Percentiles rank a stretch among this genome's conserved stretches.
These are phyloP conservation scores for Turnera subulata DNA, from an alignment of 345 rosid species.

Conservation along the genomic window DNA sequence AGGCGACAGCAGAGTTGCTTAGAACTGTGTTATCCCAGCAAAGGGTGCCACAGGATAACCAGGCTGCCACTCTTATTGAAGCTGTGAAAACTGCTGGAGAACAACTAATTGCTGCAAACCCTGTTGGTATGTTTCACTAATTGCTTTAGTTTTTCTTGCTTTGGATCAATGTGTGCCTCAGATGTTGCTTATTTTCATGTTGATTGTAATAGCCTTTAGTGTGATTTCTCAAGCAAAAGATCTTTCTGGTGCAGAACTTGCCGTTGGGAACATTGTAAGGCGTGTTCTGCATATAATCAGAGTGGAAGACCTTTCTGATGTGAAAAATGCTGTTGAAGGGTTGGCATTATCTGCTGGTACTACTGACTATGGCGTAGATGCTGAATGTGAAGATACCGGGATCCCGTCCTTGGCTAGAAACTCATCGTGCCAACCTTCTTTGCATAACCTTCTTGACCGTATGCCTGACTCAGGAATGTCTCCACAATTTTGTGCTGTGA, in stretches of 20 bases:
- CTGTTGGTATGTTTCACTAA: conserved; percentile 85
- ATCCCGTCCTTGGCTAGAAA: too few relatives aligned
- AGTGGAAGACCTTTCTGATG: conserved; percentile 74
- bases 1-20: conserved; percentile 68
- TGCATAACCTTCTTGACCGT: conserved; percentile 74
- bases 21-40: conserved; percentile 78
- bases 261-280: conserved; percentile 83
- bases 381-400: conserved; percentile 41
- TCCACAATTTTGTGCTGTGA: too few relatives aligned
- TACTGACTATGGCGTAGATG: conserved; percentile 43
- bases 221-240: too few relatives aligned
- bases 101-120: conserved; percentile 72
- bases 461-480: conserved; percentile 46
- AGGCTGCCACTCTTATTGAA: conserved; percentile 68
- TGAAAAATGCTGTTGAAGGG: conserved; percentile 57
- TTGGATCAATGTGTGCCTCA: too few relatives aligned
- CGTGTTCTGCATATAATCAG: conserved; percentile 83
- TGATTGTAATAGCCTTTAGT: too few relatives aligned
- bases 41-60: conserved; percentile 61
- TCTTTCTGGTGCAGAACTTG: conserved; percentile 98
- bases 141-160: too few relatives aligned
- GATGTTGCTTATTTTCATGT: too few relatives aligned
- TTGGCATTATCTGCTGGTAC: conserved; percentile 52
- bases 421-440: conserved; percentile 72
- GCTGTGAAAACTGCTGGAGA: conserved; percentile 68